These are phyloP conservation scores for Olyra latifolia DNA, from an alignment of 176 grass and related monocot genomes.

Conservation along the genomic window DNA sequence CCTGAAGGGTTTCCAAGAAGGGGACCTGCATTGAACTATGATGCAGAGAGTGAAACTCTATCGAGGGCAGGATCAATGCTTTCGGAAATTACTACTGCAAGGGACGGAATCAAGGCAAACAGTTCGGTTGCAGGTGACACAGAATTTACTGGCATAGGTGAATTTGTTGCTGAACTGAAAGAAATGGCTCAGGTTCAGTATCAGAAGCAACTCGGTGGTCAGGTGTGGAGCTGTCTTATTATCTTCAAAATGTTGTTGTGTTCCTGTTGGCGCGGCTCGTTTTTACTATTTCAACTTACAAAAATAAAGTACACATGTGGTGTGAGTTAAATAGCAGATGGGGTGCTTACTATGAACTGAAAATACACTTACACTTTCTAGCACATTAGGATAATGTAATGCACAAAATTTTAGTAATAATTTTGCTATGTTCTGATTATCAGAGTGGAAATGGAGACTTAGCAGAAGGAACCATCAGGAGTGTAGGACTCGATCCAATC, in stretches of 20 bases:
- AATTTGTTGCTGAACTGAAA: constrained; percentile 84
- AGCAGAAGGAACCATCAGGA: constrained; percentile 55
- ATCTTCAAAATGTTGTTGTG: neutral
- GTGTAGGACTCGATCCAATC: constrained; percentile 50
- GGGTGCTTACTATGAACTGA: neutral
- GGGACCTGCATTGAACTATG: constrained; percentile 48
- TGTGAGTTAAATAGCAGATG: neutral
- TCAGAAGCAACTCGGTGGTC: constrained; percentile 53
- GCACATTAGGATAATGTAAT: neutral
- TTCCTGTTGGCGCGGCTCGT: neutral
- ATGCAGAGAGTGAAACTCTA: constrained; percentile 56
- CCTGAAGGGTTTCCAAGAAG: constrained; percentile 59
- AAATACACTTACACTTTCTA: neutral
- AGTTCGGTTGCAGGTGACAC: constrained; percentile 47
- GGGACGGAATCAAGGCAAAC: constrained; percentile 39
- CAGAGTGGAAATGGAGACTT: constrained; percentile 64
- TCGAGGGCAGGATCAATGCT: constrained; percentile 75
- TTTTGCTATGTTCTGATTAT: constrained; percentile 16
- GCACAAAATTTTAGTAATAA: neutral
- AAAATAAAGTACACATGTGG: neutral
- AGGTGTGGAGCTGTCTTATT: constrained; percentile 44
- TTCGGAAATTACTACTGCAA: constrained; percentile 62
- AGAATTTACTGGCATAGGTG: constrained; percentile 64
- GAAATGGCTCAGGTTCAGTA: constrained; percentile 79
- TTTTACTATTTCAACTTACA: neutral